phyloP scores from a whole-genome alignment of 441 rosid species.

The Macaranga tanarius region DNA sequence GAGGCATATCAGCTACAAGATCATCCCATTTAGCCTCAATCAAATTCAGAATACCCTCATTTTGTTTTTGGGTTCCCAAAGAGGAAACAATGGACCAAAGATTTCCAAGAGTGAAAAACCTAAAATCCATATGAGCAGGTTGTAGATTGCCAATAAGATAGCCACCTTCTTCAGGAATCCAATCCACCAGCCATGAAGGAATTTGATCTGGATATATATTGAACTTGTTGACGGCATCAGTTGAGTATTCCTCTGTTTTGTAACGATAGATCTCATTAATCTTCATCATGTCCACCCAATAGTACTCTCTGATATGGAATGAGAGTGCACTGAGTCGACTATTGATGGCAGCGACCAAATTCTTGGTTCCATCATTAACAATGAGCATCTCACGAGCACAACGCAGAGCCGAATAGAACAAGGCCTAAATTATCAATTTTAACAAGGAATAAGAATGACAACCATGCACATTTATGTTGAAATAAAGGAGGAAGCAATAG shows the following conservation, averaged over 20 bases:
- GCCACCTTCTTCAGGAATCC: constrained; percentile 90
- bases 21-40: constrained; percentile 90
- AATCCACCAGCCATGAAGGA: constrained; percentile 94
- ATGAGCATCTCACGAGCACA: constrained; percentile 85
- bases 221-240: constrained; percentile 85
- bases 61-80: constrained; percentile 68
- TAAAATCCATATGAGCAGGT: constrained; percentile 96
- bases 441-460: background rate
- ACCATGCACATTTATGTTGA: background rate
- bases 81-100: constrained; percentile 80
- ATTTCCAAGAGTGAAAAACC: constrained; percentile 92
- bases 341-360: constrained; percentile 76
- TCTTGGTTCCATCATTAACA: constrained; percentile 75
- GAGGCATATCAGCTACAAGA: constrained; percentile 80
- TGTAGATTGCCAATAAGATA: constrained; percentile 84
- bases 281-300: constrained; percentile 82
- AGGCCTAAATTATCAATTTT: constrained; percentile 47
- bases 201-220: constrained; percentile 95
- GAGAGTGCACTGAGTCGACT: constrained; percentile 84
- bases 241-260: constrained; percentile 89
- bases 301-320: constrained; percentile 86
- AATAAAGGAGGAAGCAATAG: background rate
- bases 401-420: constrained; percentile 82
- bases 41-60: constrained; percentile 62
- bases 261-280: constrained; percentile 96